Conservation (phyloP, 1,139 yeast species). For the Geotrichum phurueaensis region DNA sequence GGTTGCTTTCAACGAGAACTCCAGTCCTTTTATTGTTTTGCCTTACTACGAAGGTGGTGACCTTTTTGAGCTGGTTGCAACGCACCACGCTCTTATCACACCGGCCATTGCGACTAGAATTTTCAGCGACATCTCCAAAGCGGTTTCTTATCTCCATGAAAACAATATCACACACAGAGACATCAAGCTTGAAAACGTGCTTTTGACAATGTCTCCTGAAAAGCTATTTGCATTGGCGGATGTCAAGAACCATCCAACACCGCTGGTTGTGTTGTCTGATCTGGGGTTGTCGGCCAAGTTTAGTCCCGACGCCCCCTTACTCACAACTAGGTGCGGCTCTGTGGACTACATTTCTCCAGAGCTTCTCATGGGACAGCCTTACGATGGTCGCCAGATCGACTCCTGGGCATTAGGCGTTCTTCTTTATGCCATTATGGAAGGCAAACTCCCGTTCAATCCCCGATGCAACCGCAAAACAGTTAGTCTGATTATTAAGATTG, state of each 20-base stretch:
- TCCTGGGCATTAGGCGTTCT: constrained; percentile 93
- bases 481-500: constrained; percentile 85
- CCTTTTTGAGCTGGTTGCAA: constrained; percentile 55
- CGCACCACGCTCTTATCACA: constrained; percentile 29
- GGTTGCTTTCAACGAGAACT: constrained; percentile 32
- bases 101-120: constrained; percentile 44
- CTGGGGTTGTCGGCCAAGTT: constrained; percentile 78
- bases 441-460: constrained; percentile 80
- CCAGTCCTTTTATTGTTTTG: constrained; percentile 49
- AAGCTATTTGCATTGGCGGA: constrained; percentile 1
- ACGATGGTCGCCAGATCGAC: constrained; percentile 85
- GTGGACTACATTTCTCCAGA: constrained; percentile 96
- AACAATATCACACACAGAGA: constrained; percentile 75
- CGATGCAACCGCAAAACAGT: constrained; percentile 59
- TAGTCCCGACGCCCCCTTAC: constrained; percentile 51
- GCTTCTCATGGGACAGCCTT: constrained; percentile 77
- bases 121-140: constrained; percentile 61
- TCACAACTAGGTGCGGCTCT: constrained; percentile 88
- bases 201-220: neutral
- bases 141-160: constrained; percentile 68
- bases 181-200: constrained; percentile 62
- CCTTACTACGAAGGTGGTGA: constrained; percentile 85
- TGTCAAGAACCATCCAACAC: constrained; percentile 24
- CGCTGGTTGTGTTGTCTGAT: constrained; percentile 69
- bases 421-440: constrained; percentile 75